Percentiles rank a stretch among this genome's conserved stretches.
phyloP scores from a whole-genome alignment of 164 flowering plant genomes.

The Hamamelis virginiana region DNA sequence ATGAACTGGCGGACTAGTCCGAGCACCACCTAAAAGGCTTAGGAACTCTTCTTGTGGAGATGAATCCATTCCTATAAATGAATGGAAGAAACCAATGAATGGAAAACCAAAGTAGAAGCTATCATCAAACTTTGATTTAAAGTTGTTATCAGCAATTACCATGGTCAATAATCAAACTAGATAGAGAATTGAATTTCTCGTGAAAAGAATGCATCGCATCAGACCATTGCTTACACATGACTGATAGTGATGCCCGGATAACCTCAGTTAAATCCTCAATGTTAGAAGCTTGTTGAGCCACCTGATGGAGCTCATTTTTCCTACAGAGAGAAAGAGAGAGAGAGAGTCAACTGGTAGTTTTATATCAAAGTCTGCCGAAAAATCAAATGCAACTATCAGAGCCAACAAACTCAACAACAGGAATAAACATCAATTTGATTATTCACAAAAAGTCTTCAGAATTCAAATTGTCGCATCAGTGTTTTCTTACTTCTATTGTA shows the following conservation, averaged over 20 bases:
- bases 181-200: conserved; percentile 75
- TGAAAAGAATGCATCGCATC: conserved; percentile 81
- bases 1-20: conserved; percentile 87
- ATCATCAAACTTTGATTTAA: not conserved
- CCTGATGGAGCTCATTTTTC: conserved; percentile 94
- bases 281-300: conserved; percentile 94
- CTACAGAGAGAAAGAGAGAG: conserved; percentile 32
- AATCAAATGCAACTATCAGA: not conserved
- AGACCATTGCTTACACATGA: conserved; percentile 91
- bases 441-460: not conserved
- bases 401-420: not conserved
- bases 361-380: not conserved
- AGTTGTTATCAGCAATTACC: conserved; percentile 46
- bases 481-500: not conserved
- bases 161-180: conserved; percentile 69
- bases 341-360: not conserved
- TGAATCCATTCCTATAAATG: conserved; percentile 69
- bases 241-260: conserved; percentile 68
- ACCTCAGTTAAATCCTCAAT: conserved; percentile 84
- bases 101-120: conserved; percentile 2
- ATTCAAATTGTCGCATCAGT: not conserved
- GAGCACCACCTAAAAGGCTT: conserved; percentile 89
- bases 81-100: conserved; percentile 6
- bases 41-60: conserved; percentile 89
- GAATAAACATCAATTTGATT: not conserved